Percentiles rank a stretch among this genome's conserved stretches.
These are phyloP conservation scores for Neostapfia colusana DNA, from an alignment of 176 grass and related monocot species.

Conservation along the genomic window DNA sequence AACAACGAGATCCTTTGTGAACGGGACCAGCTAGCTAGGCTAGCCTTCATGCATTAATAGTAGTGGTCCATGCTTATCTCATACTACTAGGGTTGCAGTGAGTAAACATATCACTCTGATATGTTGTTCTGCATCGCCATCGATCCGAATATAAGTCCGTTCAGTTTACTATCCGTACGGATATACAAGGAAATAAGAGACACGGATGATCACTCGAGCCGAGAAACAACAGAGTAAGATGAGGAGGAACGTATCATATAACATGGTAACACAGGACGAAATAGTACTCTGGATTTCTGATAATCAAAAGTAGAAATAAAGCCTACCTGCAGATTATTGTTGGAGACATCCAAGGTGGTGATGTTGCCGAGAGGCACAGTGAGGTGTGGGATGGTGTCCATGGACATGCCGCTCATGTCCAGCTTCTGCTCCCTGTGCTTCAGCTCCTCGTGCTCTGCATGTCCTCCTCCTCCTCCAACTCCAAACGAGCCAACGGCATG, in stretches of 20 bases:
- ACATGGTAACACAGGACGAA: background rate
- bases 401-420: slow-evolving; percentile 74
- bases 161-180: slow-evolving; percentile 10
- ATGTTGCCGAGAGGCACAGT: slow-evolving; percentile 60
- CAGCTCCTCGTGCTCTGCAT: slow-evolving; percentile 47
- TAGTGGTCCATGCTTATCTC: slow-evolving; percentile 28
- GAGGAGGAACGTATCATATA: background rate
- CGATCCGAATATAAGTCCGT: slow-evolving; percentile 24
- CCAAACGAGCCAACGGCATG: slow-evolving; percentile 48
- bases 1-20: slow-evolving; percentile 5
- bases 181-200: slow-evolving; percentile 10
- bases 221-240: background rate
- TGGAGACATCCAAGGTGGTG: slow-evolving; percentile 87
- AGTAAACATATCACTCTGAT: slow-evolving; percentile 41
- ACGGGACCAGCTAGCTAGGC: background rate
- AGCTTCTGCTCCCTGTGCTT: slow-evolving; percentile 50
- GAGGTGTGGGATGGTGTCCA: slow-evolving; percentile 76
- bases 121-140: slow-evolving; percentile 3
- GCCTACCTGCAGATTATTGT: slow-evolving; percentile 85
- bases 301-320: background rate
- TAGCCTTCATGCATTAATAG: slow-evolving; percentile 31
- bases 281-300: background rate
- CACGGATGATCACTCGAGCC: background rate
- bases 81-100: slow-evolving; percentile 7
- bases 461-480: slow-evolving; percentile 27